Evolutionary conservation across 2,329 filamentous ascomycete genomes (phyloP).

Genomic region (Colletotrichum liriopes): DNA sequence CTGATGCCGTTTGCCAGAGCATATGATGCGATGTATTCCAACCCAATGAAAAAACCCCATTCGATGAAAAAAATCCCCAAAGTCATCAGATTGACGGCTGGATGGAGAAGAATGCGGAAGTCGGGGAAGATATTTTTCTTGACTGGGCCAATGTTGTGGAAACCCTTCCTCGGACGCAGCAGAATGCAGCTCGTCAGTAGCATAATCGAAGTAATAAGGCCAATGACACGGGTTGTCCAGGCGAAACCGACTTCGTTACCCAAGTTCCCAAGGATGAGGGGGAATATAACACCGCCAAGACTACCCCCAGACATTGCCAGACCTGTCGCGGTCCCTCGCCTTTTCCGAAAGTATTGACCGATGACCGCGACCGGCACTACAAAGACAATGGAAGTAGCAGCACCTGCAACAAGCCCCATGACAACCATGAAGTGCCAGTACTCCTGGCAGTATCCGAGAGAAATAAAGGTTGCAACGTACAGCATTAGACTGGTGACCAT

Average conservation of each 20-base stretch:
- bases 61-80: background rate
- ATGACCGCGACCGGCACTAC: constrained; percentile 32
- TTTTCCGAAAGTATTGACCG: background rate
- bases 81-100: background rate
- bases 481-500: too few species aligned
- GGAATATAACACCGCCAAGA: background rate
- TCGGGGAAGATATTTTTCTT: background rate
- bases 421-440: constrained; percentile 45
- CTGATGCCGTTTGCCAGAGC: background rate
- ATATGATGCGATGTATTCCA: background rate
- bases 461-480: too few species aligned
- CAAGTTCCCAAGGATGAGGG: background rate
- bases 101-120: background rate
- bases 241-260: background rate
- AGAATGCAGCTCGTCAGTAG: background rate
- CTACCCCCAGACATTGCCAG: background rate
- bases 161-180: background rate
- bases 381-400: constrained; percentile 34
- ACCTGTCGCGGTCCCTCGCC: background rate
- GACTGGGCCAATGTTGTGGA: background rate
- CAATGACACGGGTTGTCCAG: background rate
- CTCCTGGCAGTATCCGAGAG: too few species aligned
- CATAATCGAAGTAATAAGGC: background rate
- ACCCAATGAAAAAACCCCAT: constrained; percentile 10
- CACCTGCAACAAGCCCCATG: constrained; percentile 37